Evolutionary conservation across 2,329 filamentous ascomycete species (phyloP), one percentile per base, ranked within the genome.

Genomic region (Pyricularia pennisetigena): DNA sequence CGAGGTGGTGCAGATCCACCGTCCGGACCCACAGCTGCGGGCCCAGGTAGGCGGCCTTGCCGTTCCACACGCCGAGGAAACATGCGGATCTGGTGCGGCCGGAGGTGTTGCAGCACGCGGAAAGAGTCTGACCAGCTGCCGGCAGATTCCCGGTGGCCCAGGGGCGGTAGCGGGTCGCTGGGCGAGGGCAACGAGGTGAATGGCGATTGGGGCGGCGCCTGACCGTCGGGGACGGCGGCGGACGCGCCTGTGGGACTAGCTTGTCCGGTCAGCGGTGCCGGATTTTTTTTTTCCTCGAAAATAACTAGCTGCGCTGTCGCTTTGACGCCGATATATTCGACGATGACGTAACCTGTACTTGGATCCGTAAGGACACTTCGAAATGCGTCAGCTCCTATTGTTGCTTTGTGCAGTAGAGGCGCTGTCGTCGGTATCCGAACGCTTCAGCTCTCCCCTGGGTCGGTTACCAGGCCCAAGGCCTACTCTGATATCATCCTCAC

Each of bases 21-120:
- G 66, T 67, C 54, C 57, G 14, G 20, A 67, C 57, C 66, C 66
- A 67, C 10, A 67, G 57, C 54, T 67, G 54, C 66, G 66, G 66
- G 28, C 66, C 66, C 26, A 67, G 57, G 30, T 67, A 67, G 28
- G 49, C 66, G 16, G 66, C 66, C n/a, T 67, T 62, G 54, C 66
- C 66, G 16, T 66, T 23, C 30, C 32, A 49, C n/a, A 66, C 32
- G 23, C 64, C 64, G 30, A 66, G 35, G 32, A 66, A 66, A 66
- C 29, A 66, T 49, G 9, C 64, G 29, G 64, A 66, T 66, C 35
- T 66, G 64, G 20, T 66, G 30, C 14, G 66, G 54, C 24, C 29
- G 29, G 20, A 67, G 66, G 57, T 67, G 49, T 26, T 63, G 28
- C 23, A 63, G 57, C 54, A 67, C 16, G 24, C 66, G 54, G 26